These are phyloP conservation scores for Shiraia sp. DNA, from an alignment of 2,329 filamentous ascomycete genomes.

Conservation along the genomic window DNA sequence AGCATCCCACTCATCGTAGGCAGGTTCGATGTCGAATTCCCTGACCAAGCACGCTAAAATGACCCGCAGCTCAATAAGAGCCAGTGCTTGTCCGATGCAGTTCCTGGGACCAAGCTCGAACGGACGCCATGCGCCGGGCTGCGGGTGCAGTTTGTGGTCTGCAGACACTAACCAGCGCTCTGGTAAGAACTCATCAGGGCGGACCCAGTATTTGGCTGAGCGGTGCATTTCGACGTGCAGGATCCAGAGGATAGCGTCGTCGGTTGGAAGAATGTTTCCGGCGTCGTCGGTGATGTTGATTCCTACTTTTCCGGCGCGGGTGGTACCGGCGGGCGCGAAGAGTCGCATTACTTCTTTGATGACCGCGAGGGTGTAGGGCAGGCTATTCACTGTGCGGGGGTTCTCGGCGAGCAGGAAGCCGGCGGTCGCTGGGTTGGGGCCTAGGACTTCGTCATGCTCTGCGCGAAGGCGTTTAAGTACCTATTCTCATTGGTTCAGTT, in stretches of 20 bases:
- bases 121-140: conserved; percentile 28
- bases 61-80: conserved; percentile 31
- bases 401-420: conserved; percentile 11
- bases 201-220: conserved; percentile 9
- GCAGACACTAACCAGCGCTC: conserved; percentile 11
- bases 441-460: conserved; percentile 33
- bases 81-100: conserved; percentile 46
- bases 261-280: conserved; percentile 8
- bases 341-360: conserved; percentile 38
- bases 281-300: conserved; percentile 5
- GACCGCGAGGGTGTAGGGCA: conserved; percentile 30
- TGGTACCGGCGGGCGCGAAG: conserved; percentile 35
- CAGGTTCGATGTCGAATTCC: conserved; percentile 23
- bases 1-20: conserved; percentile 20
- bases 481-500: background rate
- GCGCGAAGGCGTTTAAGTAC: conserved; percentile 16
- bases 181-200: conserved; percentile 17
- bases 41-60: conserved; percentile 15
- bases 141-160: conserved; percentile 3
- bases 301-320: conserved; percentile 3
- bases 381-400: conserved; percentile 25
- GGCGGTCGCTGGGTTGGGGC: conserved; percentile 6
- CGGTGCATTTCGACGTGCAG: conserved; percentile 14
- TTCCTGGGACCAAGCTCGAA: conserved; percentile 44
- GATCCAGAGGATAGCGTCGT: conserved; percentile 5